Evolutionary conservation across 192 early-diverging fungal species (phyloP).

Genomic region (Coemansia sp.): DNA sequence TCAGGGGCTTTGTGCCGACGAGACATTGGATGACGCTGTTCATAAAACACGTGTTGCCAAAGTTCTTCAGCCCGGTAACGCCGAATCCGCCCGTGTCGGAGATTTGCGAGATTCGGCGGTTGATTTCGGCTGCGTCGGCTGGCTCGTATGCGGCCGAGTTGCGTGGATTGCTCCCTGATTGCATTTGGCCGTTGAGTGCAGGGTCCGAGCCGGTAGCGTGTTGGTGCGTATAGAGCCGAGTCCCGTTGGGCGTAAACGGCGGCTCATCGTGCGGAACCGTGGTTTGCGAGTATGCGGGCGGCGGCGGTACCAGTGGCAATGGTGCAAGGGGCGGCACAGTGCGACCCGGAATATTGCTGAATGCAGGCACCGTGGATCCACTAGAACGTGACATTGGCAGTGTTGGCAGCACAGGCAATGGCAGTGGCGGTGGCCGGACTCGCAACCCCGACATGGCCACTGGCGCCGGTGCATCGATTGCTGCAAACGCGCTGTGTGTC

Average conservation of each 20-base stretch:
- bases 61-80: constrained; percentile 71
- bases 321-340: not conserved
- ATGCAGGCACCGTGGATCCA: too few species aligned
- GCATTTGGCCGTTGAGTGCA: constrained; percentile 47
- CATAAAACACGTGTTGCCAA: constrained; percentile 88
- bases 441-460: not conserved
- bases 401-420: constrained; percentile 3
- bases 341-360: too few species aligned
- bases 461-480: not conserved
- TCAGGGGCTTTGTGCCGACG: constrained; percentile 67
- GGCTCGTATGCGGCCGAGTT: constrained; percentile 25
- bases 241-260: constrained; percentile 15
- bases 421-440: not conserved
- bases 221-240: constrained; percentile 33
- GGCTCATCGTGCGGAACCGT: not conserved
- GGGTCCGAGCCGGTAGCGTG: constrained; percentile 47
- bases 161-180: constrained; percentile 39
- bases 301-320: not conserved
- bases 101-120: constrained; percentile 12
- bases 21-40: constrained; percentile 82
- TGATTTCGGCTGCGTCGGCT: not conserved
- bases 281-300: not conserved
- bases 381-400: not conserved
- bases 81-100: constrained; percentile 59
- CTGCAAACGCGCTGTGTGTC: not conserved